These are phyloP conservation scores for Mycosarcoma maydis DNA, from an alignment of 1,284 basidiomycete genomes.

Conservation along the genomic window DNA sequence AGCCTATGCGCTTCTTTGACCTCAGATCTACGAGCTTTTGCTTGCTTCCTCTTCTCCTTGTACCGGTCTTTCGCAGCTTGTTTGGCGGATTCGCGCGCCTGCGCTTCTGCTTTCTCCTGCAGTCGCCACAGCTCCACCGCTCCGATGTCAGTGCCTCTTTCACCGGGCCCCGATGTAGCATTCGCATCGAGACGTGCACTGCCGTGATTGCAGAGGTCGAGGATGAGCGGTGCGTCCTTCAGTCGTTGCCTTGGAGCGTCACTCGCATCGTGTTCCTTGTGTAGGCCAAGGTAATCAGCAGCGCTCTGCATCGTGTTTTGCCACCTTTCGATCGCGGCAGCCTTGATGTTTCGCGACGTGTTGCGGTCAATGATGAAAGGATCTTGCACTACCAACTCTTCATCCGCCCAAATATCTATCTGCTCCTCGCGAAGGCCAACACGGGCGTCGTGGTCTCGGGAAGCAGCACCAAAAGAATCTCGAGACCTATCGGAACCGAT, in stretches of 20 bases:
- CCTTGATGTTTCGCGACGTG: slow-evolving; percentile 60
- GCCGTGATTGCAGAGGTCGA: slow-evolving; percentile 34
- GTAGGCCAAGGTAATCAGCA: slow-evolving; percentile 5
- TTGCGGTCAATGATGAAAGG: slow-evolving; percentile 67
- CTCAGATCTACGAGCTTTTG: slow-evolving; percentile 11
- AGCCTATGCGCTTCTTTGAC: slow-evolving; percentile 20
- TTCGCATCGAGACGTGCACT: slow-evolving; percentile 7
- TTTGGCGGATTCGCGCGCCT: slow-evolving; percentile 10
- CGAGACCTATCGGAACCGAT: not conserved
- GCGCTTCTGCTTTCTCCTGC: slow-evolving; percentile 17
- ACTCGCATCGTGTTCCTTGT: not conserved
- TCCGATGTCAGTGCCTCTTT: not conserved
- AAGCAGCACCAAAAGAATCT: slow-evolving; percentile 3
- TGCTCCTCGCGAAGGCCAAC: slow-evolving; percentile 41
- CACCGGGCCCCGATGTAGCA: not conserved
- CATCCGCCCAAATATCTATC: slow-evolving; percentile 54
- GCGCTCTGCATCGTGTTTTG: slow-evolving; percentile 28
- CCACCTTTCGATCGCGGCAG: slow-evolving; percentile 17
- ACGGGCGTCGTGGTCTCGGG: slow-evolving; percentile 9
- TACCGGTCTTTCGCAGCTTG: slow-evolving; percentile 16
- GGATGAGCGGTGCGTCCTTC: slow-evolving; percentile 18
- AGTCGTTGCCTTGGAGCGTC: not conserved
- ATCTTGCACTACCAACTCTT: slow-evolving; percentile 65
- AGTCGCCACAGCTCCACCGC: slow-evolving; percentile 8
- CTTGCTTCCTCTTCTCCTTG: slow-evolving; percentile 19